Evolutionary conservation across 352 stramenopile species (phyloP).

Genomic region (Pythium aquatile): DNA sequence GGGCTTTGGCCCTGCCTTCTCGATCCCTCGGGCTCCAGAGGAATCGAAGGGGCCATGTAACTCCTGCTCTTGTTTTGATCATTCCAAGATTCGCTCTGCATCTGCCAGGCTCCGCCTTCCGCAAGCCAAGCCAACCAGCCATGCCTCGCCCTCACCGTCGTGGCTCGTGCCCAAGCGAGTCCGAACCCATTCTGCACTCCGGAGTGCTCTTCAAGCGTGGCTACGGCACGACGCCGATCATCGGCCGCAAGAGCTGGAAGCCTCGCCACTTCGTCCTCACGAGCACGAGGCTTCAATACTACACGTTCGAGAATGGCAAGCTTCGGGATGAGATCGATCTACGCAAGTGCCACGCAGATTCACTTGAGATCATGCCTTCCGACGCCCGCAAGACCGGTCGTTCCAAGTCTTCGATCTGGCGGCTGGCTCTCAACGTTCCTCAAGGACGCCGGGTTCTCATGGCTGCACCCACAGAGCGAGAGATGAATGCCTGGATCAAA

Average conservation of each 20-base stretch:
- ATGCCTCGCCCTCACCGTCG: background rate
- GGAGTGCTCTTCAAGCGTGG: conserved; percentile 83
- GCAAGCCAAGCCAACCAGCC: background rate
- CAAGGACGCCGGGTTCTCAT: conserved; percentile 53
- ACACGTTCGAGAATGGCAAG: conserved; percentile 78
- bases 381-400: conserved; percentile 75
- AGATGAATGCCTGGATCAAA: conserved; percentile 87
- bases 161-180: background rate
- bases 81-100: conserved; percentile 2
- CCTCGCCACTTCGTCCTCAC: conserved; percentile 79
- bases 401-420: conserved; percentile 75
- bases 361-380: conserved; percentile 78
- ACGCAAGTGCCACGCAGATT: conserved; percentile 49
- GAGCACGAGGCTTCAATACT: conserved; percentile 58
- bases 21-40: background rate
- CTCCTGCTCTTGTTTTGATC: background rate
- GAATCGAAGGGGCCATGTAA: conserved; percentile 1
- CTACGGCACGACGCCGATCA: conserved; percentile 32
- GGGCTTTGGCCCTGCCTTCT: background rate
- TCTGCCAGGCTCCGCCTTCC: background rate
- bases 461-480: conserved; percentile 69
- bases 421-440: conserved; percentile 65
- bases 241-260: conserved; percentile 79
- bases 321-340: conserved; percentile 74
- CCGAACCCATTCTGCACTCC: conserved; percentile 37